Evolutionary conservation across 495 filamentous ascomycete species (phyloP).

Genomic region (Xylaria grammica): DNA sequence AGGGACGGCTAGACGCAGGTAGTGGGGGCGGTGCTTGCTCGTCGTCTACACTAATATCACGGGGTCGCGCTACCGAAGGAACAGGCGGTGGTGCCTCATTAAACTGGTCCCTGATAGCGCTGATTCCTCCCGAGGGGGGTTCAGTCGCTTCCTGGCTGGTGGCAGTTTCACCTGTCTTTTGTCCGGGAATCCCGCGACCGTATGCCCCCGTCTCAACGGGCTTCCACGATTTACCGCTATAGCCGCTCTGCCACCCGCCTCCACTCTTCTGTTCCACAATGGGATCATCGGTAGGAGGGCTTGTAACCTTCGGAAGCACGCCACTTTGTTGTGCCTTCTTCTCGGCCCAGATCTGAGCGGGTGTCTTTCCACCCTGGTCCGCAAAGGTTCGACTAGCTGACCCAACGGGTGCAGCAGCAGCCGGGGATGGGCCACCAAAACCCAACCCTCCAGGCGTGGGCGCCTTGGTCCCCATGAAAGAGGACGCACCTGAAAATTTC

Average conservation of each 20-base stretch:
- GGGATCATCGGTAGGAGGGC: slow-evolving; percentile 49
- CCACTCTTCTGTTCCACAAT: slow-evolving; percentile 72
- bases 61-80: slow-evolving; percentile 43
- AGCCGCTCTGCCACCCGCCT: slow-evolving; percentile 82
- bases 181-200: slow-evolving; percentile 65
- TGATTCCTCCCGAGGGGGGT: slow-evolving; percentile 62
- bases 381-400: slow-evolving; percentile 90
- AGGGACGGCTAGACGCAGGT: slow-evolving; percentile 64
- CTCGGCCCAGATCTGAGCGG: slow-evolving; percentile 96
- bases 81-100: slow-evolving; percentile 71
- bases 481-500: slow-evolving; percentile 72
- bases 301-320: slow-evolving; percentile 47
- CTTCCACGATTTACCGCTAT: slow-evolving; percentile 86
- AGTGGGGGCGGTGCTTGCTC: slow-evolving; percentile 59
- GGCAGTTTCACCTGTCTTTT: slow-evolving; percentile 60
- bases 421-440: slow-evolving; percentile 52
- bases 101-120: slow-evolving; percentile 77
- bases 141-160: slow-evolving; percentile 44
- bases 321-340: slow-evolving; percentile 85
- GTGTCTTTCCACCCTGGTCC: slow-evolving; percentile 92
- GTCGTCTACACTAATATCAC: slow-evolving; percentile 40
- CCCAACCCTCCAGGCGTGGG: slow-evolving; percentile 74
- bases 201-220: slow-evolving; percentile 75
- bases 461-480: slow-evolving; percentile 86
- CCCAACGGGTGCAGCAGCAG: slow-evolving; percentile 66